Evolutionary conservation across 495 filamentous ascomycete species (phyloP), one percentile per base, ranked within the genome.

Genomic region (Aspergillus incahuasiensis): DNA sequence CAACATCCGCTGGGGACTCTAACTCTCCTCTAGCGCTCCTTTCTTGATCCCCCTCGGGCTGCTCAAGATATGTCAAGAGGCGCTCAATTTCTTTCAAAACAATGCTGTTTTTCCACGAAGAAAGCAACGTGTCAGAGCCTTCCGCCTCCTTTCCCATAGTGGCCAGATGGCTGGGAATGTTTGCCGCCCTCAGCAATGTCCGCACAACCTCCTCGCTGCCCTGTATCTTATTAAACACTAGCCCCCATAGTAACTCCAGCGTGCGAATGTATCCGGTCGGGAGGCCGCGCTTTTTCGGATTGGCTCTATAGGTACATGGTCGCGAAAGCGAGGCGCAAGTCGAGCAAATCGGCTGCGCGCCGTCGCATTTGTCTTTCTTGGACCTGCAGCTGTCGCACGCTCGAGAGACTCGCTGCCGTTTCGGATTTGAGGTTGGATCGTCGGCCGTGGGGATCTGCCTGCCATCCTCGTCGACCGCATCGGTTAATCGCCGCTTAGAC

Each of bases 381-480:
- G 78, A 77, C 22, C 85, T 79, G 59, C 85, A 88, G 52, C 84
- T 85, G 55, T 87, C 84, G 69, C 85, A 88, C 15, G 85, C 85
- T 42, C 82, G 73, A 19, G 85, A 86, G 2, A 88, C 85, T 19
- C 73, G 73, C 60, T 75, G 73, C 42, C 73, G 62, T 55, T 75
- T 75, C 6, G 68, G 69, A 43, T 70, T 69, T 24, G 64, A 57
- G 39, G 57, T 32, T 22, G 49, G 44, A 15, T 74, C 71, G 21
- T 74, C 66, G 38, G 63, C 59, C 21, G 61, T 57, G 32, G 54
- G 41, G 42, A 59, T 68, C 43, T 46, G 54, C 48, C 59, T 70
- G 45, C 44, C 47, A 52, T 71, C 66, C 0, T 75, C 69, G 22
- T 74, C 68, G 13, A 56, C 53, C 11, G 32, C 48, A 52, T 73